phyloP scores from a whole-genome alignment of 352 stramenopile species.

The Blastocystis sp. region DNA sequence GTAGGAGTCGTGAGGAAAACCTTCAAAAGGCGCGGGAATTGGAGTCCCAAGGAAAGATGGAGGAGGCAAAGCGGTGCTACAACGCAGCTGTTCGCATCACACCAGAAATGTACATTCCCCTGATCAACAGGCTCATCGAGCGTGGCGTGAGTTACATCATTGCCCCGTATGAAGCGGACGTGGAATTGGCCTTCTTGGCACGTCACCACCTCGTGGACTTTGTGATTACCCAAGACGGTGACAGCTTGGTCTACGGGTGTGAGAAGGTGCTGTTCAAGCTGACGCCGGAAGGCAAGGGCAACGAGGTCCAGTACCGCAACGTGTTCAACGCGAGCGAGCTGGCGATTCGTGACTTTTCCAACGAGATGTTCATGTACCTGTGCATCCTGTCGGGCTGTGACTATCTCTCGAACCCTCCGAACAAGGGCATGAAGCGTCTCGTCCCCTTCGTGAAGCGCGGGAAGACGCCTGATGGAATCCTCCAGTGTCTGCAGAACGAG shows the following conservation, averaged over 20 bases:
- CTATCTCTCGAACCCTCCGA: slow-evolving; percentile 79
- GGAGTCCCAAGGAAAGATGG: slow-evolving; percentile 69
- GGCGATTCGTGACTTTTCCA: slow-evolving; percentile 79
- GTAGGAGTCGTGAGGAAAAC: not conserved
- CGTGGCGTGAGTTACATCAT: slow-evolving; percentile 83
- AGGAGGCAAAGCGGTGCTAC: slow-evolving; percentile 72
- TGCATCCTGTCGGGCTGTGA: slow-evolving; percentile 83
- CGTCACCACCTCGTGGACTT: slow-evolving; percentile 80
- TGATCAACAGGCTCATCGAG: slow-evolving; percentile 73
- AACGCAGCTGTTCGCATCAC: slow-evolving; percentile 73
- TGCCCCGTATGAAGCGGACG: slow-evolving; percentile 93
- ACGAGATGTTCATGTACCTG: slow-evolving; percentile 80
- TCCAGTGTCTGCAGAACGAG: not conserved
- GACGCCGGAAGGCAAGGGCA: slow-evolving; percentile 77
- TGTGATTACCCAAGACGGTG: slow-evolving; percentile 91
- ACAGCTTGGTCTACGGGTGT: slow-evolving; percentile 89
- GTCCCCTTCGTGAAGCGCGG: slow-evolving; percentile 78
- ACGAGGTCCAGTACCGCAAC: slow-evolving; percentile 80
- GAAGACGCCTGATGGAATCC: slow-evolving; percentile 75
- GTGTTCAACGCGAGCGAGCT: slow-evolving; percentile 80
- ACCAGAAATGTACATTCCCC: slow-evolving; percentile 73
- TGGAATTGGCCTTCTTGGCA: slow-evolving; percentile 89
- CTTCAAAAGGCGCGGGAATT: slow-evolving; percentile 70
- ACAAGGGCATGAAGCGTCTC: slow-evolving; percentile 79
- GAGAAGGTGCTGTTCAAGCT: slow-evolving; percentile 88